Evolutionary conservation across 495 filamentous ascomycete genomes (phyloP), one percentile per base, ranked within the genome.

Genomic region (Talaromyces stipitatus): DNA sequence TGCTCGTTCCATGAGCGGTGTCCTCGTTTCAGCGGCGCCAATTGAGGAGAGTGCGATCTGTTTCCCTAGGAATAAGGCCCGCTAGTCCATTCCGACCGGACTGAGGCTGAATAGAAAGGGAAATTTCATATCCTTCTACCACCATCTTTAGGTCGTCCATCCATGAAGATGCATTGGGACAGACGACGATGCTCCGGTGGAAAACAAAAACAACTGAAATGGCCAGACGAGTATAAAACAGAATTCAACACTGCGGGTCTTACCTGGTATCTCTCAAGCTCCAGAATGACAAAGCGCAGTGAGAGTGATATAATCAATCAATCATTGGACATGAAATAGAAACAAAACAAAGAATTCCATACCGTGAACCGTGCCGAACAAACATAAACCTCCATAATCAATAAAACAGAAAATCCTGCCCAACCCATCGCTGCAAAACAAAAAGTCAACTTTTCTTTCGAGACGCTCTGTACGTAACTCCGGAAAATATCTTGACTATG

Each of bases 91-190:
- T 27, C 45, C 27, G 50, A 24, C 20, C 55, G 65, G 62, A 71
- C 53, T 48, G 55, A 56, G 66, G 66, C 64, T 66, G 66, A 69
- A 69, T 69, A 69, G 45, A 54, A 64, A 62, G 68, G 69, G 67
- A 61, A 18, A 16, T 28, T 43, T 9, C 20, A 12, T 41, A 56
- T 62, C 64, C 54, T 72, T 90, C 76, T 90, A 71, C 87, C 88
- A 90, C 85, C 82, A 72, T 78, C 76, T 87, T 84, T 90, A 90
- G 86, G 85, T 84, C 71, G 82, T 79, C 77, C 72, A 79, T 78
- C 81, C 80, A 88, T 74, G 74, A 80, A n/a, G 66, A 77, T 51
- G 27, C 7, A 70, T n/a, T 54, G 58, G 63, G 71, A 76, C 68
- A 71, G 76, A 81, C 76, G 82, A 71, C 85, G 87, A 90, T 90